Evolutionary conservation across 441 rosid species (phyloP).

Genomic region (Pelargonium myrrhifolium): DNA sequence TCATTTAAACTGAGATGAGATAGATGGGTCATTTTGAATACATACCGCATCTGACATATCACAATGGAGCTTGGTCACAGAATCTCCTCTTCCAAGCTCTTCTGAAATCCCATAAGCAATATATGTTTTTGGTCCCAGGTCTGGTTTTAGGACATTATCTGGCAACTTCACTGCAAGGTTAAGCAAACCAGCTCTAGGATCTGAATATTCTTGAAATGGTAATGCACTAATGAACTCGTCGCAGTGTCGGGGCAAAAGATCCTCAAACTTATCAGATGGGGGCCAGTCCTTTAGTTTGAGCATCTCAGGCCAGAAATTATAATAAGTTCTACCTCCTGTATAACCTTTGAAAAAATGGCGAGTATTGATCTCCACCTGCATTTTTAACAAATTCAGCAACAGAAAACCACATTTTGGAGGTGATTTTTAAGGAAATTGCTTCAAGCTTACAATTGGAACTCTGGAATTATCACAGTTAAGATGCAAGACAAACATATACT

Average conservation of each 20-base stretch:
- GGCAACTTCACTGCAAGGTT: slow-evolving; percentile 81
- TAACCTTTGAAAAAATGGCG: slow-evolving; percentile 73
- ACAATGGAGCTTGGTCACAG: slow-evolving; percentile 90
- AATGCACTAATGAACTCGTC: slow-evolving; percentile 78
- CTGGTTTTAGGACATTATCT: slow-evolving; percentile 54
- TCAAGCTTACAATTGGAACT: too few relatives aligned
- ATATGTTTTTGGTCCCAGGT: slow-evolving; percentile 92
- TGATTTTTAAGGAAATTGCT: too few relatives aligned
- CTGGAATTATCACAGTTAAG: too few relatives aligned
- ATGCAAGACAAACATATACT: too few relatives aligned
- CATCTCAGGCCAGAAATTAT: slow-evolving; percentile 92
- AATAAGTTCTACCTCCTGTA: slow-evolving; percentile 55
- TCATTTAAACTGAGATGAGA: background rate
- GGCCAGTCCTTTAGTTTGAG: slow-evolving; percentile 98
- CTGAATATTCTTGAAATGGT: slow-evolving; percentile 76
- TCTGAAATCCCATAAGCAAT: slow-evolving; percentile 65
- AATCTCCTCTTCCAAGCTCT: slow-evolving; percentile 94
- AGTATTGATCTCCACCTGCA: slow-evolving; percentile 67
- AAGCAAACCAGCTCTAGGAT: slow-evolving; percentile 74
- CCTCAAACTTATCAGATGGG: slow-evolving; percentile 80
- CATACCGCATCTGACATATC: slow-evolving; percentile 96
- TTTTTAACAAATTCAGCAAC: slow-evolving; percentile 14
- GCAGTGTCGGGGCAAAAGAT: slow-evolving; percentile 82
- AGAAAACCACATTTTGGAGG: background rate
- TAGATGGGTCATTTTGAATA: slow-evolving; percentile 6